phyloP scores from a whole-genome alignment of 768 basidiomycete species.

The Pulveroboletus ravenelii region DNA sequence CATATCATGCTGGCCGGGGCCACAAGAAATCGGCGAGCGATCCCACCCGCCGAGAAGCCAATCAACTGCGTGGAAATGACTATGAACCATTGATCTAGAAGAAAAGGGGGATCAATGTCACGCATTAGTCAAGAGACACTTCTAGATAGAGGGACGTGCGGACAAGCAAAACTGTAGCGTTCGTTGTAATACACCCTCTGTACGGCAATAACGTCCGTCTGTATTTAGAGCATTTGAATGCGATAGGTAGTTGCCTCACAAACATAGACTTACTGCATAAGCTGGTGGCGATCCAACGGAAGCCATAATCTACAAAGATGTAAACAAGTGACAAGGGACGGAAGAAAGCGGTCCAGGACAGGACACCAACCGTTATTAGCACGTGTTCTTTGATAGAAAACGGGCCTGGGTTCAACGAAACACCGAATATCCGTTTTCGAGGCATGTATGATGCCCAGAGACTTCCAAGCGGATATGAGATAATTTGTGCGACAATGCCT shows the following conservation, averaged over 20 bases:
- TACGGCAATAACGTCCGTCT: constrained; percentile 72
- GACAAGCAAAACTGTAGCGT: constrained; percentile 55
- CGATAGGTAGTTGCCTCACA: neutral
- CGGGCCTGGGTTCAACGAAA: constrained; percentile 67
- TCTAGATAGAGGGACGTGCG: constrained; percentile 13
- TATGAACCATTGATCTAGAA: constrained; percentile 69
- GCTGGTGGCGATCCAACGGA: constrained; percentile 55
- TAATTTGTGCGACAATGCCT: constrained; percentile 64
- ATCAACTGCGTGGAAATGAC: constrained; percentile 75
- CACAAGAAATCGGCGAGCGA: constrained; percentile 70
- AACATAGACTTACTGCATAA: constrained; percentile 45
- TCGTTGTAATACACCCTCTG: constrained; percentile 71
- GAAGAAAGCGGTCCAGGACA: constrained; percentile 29
- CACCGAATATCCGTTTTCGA: constrained; percentile 50
- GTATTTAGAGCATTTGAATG: neutral
- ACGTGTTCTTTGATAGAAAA: constrained; percentile 80
- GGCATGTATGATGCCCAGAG: constrained; percentile 52
- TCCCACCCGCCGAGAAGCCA: constrained; percentile 79
- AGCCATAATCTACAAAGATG: constrained; percentile 43
- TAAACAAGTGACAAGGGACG: constrained; percentile 16
- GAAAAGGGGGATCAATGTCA: neutral
- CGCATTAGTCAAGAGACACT: constrained; percentile 1
- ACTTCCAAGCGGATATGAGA: constrained; percentile 66
- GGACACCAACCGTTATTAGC: constrained; percentile 46
- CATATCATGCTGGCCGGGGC: constrained; percentile 60